Evolutionary conservation across 2,329 filamentous ascomycete species (phyloP).

Genomic region (Colletotrichum theobromicola): DNA sequence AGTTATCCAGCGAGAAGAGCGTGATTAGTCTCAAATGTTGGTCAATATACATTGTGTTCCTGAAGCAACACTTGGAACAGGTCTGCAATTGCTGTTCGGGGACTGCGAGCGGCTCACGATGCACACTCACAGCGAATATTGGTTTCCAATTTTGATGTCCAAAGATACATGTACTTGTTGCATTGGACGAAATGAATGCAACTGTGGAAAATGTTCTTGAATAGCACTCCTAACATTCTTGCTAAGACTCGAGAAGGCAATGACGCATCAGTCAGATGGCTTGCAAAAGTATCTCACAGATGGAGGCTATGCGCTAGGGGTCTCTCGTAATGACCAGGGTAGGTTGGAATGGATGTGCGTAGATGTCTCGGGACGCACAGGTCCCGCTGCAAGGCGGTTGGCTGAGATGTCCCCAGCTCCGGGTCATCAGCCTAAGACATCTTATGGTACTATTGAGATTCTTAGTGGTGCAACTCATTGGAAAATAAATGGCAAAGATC

Average conservation of each 20-base stretch:
- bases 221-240: rapidly evolving
- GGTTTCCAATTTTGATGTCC: too few relatives aligned
- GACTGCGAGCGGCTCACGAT: not conserved
- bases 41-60: not conserved
- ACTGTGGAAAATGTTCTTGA: not conserved
- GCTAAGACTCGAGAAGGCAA: not conserved
- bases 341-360: not conserved
- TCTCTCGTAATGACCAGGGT: not conserved
- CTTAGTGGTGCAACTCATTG: not conserved
- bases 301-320: not conserved
- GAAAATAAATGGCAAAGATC: not conserved
- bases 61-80: not conserved
- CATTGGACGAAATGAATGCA: not conserved
- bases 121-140: not conserved
- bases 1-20: not conserved
- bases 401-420: not conserved
- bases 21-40: not conserved
- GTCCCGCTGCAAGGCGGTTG: not conserved
- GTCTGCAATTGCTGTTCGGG: rapidly evolving
- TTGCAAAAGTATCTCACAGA: not conserved
- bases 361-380: not conserved
- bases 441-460: not conserved
- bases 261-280: not conserved
- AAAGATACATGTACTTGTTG: too few relatives aligned
- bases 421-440: not conserved